Percentiles rank a stretch among this genome's conserved stretches.
phyloP scores from a whole-genome alignment of 306 rosid species.

The Sicyos edulis region DNA sequence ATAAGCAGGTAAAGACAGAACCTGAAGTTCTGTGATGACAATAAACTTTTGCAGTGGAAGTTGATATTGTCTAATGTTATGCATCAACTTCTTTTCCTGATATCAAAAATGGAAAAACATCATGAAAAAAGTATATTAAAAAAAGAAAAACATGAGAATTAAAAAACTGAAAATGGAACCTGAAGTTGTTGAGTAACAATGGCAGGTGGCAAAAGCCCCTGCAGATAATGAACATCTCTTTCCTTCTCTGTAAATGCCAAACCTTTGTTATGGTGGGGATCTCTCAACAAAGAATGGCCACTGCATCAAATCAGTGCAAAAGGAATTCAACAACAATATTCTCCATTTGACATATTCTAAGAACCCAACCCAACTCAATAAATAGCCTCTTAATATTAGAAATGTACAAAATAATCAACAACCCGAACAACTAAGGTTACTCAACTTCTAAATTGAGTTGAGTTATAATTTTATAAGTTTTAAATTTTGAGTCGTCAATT shows the following conservation, averaged over 20 bases:
- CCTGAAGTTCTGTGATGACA: conserved; percentile 96
- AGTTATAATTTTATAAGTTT: too few species aligned
- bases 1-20: too few species aligned
- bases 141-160: not conserved
- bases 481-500: too few species aligned
- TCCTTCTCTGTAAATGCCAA: conserved; percentile 81
- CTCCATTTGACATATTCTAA: too few species aligned
- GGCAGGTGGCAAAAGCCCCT: conserved; percentile 86
- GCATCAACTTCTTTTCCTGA: conserved; percentile 73
- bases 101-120: conserved; percentile 9
- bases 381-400: too few species aligned
- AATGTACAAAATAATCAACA: too few species aligned
- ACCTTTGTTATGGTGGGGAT: conserved; percentile 94
- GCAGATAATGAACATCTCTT: conserved; percentile 93
- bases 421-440: too few species aligned
- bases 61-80: conserved; percentile 58
- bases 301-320: conserved; percentile 43
- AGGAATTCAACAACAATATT: too few species aligned
- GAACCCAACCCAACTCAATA: too few species aligned
- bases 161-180: conserved; percentile 33
- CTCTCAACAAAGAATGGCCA: conserved; percentile 83
- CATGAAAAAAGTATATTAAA: not conserved
- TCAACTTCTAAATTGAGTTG: too few species aligned
- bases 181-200: conserved; percentile 64
- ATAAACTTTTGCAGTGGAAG: conserved; percentile 76